These are phyloP conservation scores for Cyclocybe aegerita DNA, from an alignment of 768 basidiomycete genomes.

Conservation along the genomic window DNA sequence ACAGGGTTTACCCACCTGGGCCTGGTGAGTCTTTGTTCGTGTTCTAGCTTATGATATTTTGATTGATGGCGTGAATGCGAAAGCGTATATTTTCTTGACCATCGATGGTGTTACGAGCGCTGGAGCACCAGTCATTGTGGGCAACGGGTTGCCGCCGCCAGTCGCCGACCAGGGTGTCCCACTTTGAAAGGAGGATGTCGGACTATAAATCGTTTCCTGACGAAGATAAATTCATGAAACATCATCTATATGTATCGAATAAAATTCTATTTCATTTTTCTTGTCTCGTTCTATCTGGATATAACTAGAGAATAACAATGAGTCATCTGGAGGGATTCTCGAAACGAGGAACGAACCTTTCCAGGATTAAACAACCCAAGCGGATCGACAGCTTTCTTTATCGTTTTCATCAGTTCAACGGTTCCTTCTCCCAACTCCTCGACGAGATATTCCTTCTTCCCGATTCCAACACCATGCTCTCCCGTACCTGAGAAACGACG, in stretches of 20 bases:
- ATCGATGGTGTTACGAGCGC: slow-evolving; percentile 34
- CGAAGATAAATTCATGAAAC: too few relatives aligned
- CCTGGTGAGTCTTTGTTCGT: slow-evolving; percentile 24
- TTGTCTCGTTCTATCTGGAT: too few relatives aligned
- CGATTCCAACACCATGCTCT: slow-evolving; percentile 85
- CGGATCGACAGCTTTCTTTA: slow-evolving; percentile 77
- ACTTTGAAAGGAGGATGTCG: slow-evolving; percentile 4
- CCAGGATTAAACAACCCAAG: slow-evolving; percentile 79
- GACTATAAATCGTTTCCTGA: too few relatives aligned
- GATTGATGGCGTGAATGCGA: neutral
- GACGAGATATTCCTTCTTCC: slow-evolving; percentile 75
- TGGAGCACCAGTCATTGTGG: slow-evolving; percentile 38
- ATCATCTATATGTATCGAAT: too few relatives aligned
- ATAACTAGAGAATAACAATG: too few relatives aligned
- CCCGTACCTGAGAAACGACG: slow-evolving; percentile 38
- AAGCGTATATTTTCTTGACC: slow-evolving; percentile 29
- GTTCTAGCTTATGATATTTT: neutral
- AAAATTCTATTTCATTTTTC: too few relatives aligned
- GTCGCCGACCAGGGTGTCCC: slow-evolving; percentile 31
- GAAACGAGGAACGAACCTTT: slow-evolving; percentile 46
- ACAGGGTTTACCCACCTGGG: slow-evolving; percentile 38
- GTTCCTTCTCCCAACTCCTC: slow-evolving; percentile 83
- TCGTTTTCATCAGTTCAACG: slow-evolving; percentile 77
- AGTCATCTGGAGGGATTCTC: neutral
- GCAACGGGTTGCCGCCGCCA: slow-evolving; percentile 37